These are phyloP conservation scores for Clavispora phyllophila DNA, from an alignment of 805 yeast genomes.

Conservation along the genomic window DNA sequence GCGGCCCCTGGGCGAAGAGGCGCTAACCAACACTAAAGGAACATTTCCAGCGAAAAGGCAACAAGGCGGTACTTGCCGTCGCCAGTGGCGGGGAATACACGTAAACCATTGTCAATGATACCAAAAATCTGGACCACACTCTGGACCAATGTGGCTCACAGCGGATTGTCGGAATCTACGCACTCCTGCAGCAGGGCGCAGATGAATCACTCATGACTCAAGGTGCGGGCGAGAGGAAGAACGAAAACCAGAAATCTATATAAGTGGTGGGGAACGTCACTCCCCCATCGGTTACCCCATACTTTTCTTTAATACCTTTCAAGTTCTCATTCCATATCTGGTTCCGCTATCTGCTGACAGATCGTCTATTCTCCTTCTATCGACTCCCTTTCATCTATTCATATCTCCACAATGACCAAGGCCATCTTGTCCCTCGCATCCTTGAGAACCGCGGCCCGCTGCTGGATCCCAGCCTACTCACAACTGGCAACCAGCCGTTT, in stretches of 20 bases:
- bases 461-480: slow-evolving; percentile 31
- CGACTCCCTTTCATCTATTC: neutral
- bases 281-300: neutral
- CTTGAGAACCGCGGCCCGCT: slow-evolving; percentile 38
- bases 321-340: no score
- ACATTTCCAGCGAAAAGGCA: no score
- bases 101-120: no score
- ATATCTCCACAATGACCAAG: neutral
- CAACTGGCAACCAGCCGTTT: slow-evolving; percentile 17
- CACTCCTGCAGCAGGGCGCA: neutral
- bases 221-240: neutral
- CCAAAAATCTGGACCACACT: no score
- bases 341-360: no score
- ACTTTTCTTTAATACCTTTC: no score
- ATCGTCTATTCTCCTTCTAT: no score
- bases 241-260: neutral
- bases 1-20: no score
- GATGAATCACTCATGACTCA: neutral
- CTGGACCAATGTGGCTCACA: no score
- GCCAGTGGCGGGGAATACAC: no score
- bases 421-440: slow-evolving; percentile 26
- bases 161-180: neutral
- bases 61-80: neutral
- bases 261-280: neutral
- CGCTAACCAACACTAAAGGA: no score